Conservation (phyloP, 345 rosid genomes). For the Leavenworthia alabamica region DNA sequence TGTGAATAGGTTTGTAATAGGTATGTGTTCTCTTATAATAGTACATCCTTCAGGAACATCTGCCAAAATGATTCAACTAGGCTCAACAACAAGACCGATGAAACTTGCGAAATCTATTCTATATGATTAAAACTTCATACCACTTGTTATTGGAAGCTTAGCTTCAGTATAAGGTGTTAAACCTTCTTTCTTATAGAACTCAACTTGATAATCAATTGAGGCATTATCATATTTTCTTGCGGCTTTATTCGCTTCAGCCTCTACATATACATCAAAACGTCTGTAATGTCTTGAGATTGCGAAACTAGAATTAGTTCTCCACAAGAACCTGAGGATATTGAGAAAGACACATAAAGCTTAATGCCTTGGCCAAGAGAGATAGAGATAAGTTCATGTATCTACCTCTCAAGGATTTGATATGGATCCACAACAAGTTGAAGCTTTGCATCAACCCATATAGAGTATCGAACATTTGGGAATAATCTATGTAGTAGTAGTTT, state of each 20-base stretch:
- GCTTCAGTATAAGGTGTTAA: conserved; percentile 62
- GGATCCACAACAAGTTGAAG: conserved; percentile 86
- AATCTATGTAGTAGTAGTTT: conserved; percentile 82
- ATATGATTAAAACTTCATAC: conserved; percentile 33
- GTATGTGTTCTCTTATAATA: conserved; percentile 71
- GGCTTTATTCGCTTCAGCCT: conserved; percentile 92
- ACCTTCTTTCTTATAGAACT: conserved; percentile 75
- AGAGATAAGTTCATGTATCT: background rate
- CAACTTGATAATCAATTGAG: conserved; percentile 70
- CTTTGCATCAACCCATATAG: conserved; percentile 92
- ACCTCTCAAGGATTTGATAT: conserved; percentile 86
- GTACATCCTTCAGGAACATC: conserved; percentile 99
- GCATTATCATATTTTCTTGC: conserved; percentile 74
- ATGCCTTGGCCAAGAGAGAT: background rate
- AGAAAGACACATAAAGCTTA: background rate
- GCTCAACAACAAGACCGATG: background rate
- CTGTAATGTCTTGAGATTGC: conserved; percentile 81
- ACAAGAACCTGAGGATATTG: conserved; percentile 55
- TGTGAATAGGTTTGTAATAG: conserved; percentile 66
- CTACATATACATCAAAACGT: conserved; percentile 78
- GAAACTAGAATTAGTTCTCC: conserved; percentile 68
- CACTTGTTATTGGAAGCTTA: conserved; percentile 88
- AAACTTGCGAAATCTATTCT: too few species aligned
- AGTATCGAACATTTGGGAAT: conserved; percentile 66
- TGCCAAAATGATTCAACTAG: conserved; percentile 26